Evolutionary conservation across 257 asterid genomes (phyloP).

Genomic region (Fraxinus americana): DNA sequence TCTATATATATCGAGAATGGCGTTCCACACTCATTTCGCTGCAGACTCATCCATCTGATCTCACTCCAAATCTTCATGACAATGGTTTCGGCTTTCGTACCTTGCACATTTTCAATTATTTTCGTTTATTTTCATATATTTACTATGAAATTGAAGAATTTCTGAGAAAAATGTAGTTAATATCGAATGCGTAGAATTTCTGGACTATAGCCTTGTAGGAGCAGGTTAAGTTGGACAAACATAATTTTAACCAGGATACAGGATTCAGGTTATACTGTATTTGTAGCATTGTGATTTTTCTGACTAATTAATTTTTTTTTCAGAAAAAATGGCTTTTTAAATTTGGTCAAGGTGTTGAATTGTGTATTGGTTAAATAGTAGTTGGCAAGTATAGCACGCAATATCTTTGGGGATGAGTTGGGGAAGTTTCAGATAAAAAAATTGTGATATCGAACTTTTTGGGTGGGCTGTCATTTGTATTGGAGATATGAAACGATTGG

Average conservation of each 20-base stretch:
- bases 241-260: not conserved
- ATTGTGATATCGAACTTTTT: not conserved
- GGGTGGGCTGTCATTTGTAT: not conserved
- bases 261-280: not conserved
- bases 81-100: not conserved
- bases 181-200: not conserved
- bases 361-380: not conserved
- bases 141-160: not conserved
- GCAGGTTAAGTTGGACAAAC: not conserved
- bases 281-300: not conserved
- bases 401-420: not conserved
- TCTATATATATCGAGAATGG: not conserved
- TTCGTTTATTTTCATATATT: not conserved
- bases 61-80: conserved; percentile 7
- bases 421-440: not conserved
- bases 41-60: not conserved
- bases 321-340: not conserved
- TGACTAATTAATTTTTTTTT: not conserved
- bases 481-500: not conserved
- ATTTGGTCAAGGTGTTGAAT: not conserved
- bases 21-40: not conserved
- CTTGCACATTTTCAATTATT: not conserved
- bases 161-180: not conserved
- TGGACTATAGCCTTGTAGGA: not conserved
- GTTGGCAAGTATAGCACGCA: not conserved